Conservation (phyloP, 768 basidiomycete species). For the Daedalea quercina region DNA sequence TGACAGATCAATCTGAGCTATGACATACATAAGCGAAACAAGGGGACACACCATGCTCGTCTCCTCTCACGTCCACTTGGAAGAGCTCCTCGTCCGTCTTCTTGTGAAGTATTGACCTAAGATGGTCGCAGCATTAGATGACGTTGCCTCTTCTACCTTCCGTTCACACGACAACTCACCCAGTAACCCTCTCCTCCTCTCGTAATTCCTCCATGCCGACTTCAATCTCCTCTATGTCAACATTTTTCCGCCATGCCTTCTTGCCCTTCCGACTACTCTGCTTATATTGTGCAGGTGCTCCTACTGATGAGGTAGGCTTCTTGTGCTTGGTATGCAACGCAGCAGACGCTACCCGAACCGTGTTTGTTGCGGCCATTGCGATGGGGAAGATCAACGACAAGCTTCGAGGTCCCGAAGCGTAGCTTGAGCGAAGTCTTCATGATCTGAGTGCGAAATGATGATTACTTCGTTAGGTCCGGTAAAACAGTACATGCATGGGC, state of each 20-base stretch:
- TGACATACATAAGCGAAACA: not conserved
- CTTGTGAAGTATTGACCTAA: slow-evolving; percentile 57
- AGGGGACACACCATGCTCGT: slow-evolving; percentile 51
- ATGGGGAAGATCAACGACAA: too few species aligned
- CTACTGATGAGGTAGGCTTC: slow-evolving; percentile 25
- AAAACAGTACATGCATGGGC: slow-evolving; percentile 10
- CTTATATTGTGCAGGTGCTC: slow-evolving; percentile 53
- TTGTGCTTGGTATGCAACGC: too few species aligned
- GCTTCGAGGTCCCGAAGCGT: too few species aligned
- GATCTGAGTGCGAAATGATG: too few species aligned
- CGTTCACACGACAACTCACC: slow-evolving; percentile 44
- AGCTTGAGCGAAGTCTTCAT: too few species aligned
- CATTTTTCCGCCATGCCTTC: slow-evolving; percentile 89
- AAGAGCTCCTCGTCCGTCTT: slow-evolving; percentile 72
- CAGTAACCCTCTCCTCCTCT: slow-evolving; percentile 74
- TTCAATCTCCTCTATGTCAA: slow-evolving; percentile 78
- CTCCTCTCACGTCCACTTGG: slow-evolving; percentile 73
- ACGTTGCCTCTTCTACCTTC: not conserved
- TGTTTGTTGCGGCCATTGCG: too few species aligned
- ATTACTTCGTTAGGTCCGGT: too few species aligned
- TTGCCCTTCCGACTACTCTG: slow-evolving; percentile 89
- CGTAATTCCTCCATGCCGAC: slow-evolving; percentile 66
- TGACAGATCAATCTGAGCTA: not conserved
- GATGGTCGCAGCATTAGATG: not conserved
- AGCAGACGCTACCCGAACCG: too few species aligned